These are phyloP conservation scores for Fusarium caatingaense DNA, from an alignment of 2,329 filamentous ascomycete genomes.

Conservation along the genomic window DNA sequence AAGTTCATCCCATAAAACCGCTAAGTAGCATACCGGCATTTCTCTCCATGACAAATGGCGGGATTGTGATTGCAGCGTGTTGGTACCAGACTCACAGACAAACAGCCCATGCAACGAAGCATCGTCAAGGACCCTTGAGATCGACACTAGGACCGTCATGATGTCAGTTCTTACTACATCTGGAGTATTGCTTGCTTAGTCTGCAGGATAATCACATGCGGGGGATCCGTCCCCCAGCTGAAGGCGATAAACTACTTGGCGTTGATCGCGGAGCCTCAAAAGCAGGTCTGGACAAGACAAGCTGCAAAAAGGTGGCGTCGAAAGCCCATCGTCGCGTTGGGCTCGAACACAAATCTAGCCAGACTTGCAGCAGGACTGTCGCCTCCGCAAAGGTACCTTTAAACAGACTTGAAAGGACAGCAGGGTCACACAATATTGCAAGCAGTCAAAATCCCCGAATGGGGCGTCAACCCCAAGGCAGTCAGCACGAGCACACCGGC, in stretches of 20 bases:
- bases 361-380: not conserved
- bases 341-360: not conserved
- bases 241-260: slow-evolving; percentile 19
- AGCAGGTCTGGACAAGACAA: not conserved
- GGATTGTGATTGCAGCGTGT: not conserved
- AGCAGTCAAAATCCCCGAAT: slow-evolving; percentile 34
- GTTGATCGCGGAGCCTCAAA: slow-evolving; percentile 30
- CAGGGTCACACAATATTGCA: not conserved
- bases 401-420: not conserved
- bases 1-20: not conserved
- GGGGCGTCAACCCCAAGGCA: slow-evolving; percentile 15
- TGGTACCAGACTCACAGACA: not conserved
- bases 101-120: not conserved
- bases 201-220: slow-evolving; percentile 33
- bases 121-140: slow-evolving; percentile 20
- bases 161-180: slow-evolving; percentile 36
- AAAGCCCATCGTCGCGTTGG: not conserved
- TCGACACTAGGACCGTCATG: slow-evolving; percentile 32
- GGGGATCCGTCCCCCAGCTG: slow-evolving; percentile 8
- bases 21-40: not conserved
- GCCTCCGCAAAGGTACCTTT: not conserved
- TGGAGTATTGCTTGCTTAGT: slow-evolving; percentile 19
- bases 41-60: not conserved
- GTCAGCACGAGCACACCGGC: slow-evolving; percentile 10
- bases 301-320: not conserved